Evolutionary conservation across 495 filamentous ascomycete genomes (phyloP), one percentile per base, ranked within the genome.

Genomic region (Bacidia gigantensis): DNA sequence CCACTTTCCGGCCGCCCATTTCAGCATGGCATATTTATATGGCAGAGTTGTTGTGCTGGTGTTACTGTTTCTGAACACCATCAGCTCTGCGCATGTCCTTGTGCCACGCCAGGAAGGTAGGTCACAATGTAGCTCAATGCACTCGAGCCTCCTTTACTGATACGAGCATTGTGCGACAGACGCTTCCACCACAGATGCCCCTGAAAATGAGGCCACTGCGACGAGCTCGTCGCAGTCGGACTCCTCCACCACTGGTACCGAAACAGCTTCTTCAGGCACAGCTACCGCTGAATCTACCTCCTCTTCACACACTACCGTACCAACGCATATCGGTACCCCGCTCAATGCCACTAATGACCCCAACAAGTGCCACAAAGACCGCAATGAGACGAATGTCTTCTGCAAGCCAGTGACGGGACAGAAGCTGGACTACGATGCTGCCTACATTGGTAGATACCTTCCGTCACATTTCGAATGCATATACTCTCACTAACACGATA

Each of bases 281-380:
- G 12, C 26, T 23, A 23, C 49, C 0, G 47, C 49, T n/a, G 12
- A 42, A 3, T 24, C 25, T 25, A 43, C 47, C 10, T 52, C 50
- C 29, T 42, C 47, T 42, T 24, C 44, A 22, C n/a, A 46, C 20
- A 21, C 29, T 7, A 21, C 44, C 26, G 32, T 25, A 26, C 42
- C 20, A 26, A 46, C 29, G 42, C 24, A 53, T 32, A 50, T 23
- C 44, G 40, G 43, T 5, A 54, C 10, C 24, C 26, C 29, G 9
- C 52, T 58, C 26, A 58, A 54, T 14, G 38, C 2, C 42, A 58
- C 51, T 7, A 58, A 54, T 21, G 56, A 58, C 49, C 56, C 56
- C 17, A 29, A 48, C 35, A 38, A 29, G 32, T 58, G 56, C 48
- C 56, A 58, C 32, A 52, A 23, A 26, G 9, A 32, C 40, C 38